Evolutionary conservation across 1,139 yeast genomes (phyloP), one percentile per base, ranked within the genome.

Genomic region (Blastobotrys ciferrii): DNA sequence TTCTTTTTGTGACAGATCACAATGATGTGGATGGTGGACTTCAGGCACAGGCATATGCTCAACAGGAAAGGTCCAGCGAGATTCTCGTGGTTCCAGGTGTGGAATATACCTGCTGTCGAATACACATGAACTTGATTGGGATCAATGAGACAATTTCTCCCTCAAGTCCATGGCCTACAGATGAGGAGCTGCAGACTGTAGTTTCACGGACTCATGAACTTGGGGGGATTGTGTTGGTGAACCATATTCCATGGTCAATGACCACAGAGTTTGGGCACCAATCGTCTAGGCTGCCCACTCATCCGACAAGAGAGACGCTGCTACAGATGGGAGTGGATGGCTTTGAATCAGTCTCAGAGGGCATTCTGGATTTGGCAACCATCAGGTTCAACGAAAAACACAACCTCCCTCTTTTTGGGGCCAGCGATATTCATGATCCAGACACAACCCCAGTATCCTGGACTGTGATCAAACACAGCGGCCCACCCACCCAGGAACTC

Each of bases 51-150:
- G 40, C 43, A 14, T 45, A 54, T 43, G 59, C 59, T 2, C 44
- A 46, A 20, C 20, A 30, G 18, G 28, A 44, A 9, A 46, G 48
- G 12, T 41, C 39, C 13, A 35, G 46, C 28, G 50, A 52, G n/a
- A 38, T 58, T 2, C 43, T 58, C 28, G 62, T 60, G 2, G 53
- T 60, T 20, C 64, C 64, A 2, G 64, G 63, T 1, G 52, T 60
- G 31, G 64, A 60, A 40, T 60, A 47, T 45, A 55, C 62, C 2
- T 60, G 63, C 42, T 60, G 64, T 43, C 48, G 64, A 2, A 59
- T 60, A 32, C 63, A 59, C 46, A 60, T 60, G 64, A 60, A 61
- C 48, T 51, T 59, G 19, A 39, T 59, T n/a, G 63, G 63, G 9
- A 53, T 59, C 9, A 56, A 56, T 37, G 58, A 55, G 42, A 56